A percentile compares a stretch with the other conserved stretches of the same genome.
Evolutionary conservation across 371 early-diverging fungal genomes (phyloP).

Genomic region (Choanephora cucurbitarum): DNA sequence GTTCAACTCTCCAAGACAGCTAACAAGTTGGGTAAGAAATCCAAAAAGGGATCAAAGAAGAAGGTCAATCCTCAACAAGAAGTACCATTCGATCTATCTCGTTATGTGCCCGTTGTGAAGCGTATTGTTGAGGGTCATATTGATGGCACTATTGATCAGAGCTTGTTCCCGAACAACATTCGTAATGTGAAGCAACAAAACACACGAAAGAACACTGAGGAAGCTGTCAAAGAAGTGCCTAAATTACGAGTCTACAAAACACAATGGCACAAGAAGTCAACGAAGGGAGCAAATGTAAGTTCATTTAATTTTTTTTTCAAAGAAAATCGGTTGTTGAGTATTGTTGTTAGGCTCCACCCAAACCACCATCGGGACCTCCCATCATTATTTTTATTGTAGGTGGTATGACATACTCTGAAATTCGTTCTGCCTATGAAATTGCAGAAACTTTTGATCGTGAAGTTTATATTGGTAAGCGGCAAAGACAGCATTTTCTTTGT

Average conservation of each 20-base stretch:
- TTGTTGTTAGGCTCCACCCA: conserved; percentile 38
- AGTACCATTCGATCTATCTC: conserved; percentile 66
- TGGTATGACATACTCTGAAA: conserved; percentile 91
- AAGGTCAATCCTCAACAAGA: conserved; percentile 51
- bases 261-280: conserved; percentile 60
- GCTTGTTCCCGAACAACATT: conserved; percentile 57
- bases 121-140: conserved; percentile 61
- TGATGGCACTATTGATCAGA: conserved; percentile 59
- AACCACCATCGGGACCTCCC: conserved; percentile 55
- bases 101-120: conserved; percentile 71
- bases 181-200: conserved; percentile 52
- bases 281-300: conserved; percentile 25
- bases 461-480: conserved; percentile 78
- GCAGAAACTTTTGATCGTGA: conserved; percentile 71
- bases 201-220: conserved; percentile 30
- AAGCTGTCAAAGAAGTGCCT: conserved; percentile 34
- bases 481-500: too few species aligned
- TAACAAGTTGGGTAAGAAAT: conserved; percentile 42
- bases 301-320: background rate
- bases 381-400: conserved; percentile 87
- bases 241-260: conserved; percentile 54
- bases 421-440: conserved; percentile 85
- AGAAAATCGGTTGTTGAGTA: background rate
- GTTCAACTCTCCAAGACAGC: conserved; percentile 56
- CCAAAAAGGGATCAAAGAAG: conserved; percentile 46